Conservation (phyloP, 2,329 filamentous ascomycete genomes). For the Raffaelea albimanens region DNA sequence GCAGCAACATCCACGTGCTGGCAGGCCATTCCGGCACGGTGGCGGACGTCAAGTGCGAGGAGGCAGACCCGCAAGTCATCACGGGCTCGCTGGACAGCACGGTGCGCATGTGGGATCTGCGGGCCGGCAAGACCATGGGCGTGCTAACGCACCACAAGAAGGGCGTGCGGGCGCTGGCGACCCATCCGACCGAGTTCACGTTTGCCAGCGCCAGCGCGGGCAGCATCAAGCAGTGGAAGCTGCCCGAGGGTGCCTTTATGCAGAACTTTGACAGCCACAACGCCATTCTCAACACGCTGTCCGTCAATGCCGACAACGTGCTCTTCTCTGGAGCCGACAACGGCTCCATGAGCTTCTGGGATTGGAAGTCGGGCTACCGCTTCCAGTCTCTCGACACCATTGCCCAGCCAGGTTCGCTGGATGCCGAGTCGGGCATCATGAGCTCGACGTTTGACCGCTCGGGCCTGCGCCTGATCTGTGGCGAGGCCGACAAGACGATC, state of each 20-base stretch:
- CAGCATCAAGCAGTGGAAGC: constrained; percentile 99
- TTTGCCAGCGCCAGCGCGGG: constrained; percentile 88
- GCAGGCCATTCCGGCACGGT: constrained; percentile 87
- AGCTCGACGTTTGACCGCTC: constrained; percentile 86
- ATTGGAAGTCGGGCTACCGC: constrained; percentile 92
- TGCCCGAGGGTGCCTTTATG: constrained; percentile 96
- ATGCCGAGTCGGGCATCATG: constrained; percentile 93
- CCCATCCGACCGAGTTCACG: constrained; percentile 89
- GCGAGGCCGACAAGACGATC: constrained; percentile 96
- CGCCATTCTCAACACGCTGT: constrained; percentile 86
- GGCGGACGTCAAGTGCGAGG: constrained; percentile 82
- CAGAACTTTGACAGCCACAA: constrained; percentile 98
- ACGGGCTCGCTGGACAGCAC: constrained; percentile 87
- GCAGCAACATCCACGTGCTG: constrained; percentile 91
- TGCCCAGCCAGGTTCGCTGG: constrained; percentile 86
- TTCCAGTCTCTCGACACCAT: constrained; percentile 87
- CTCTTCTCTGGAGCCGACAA: constrained; percentile 94
- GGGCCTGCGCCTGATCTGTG: constrained; percentile 80
- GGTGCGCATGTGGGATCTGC: constrained; percentile 88
- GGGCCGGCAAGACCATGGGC: constrained; percentile 91
- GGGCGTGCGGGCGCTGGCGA: constrained; percentile 74
- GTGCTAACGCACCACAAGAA: constrained; percentile 98
- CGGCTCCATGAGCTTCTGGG: constrained; percentile 94
- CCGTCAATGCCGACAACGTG: constrained; percentile 91
- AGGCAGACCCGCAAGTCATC: constrained; percentile 93